These are phyloP conservation scores for Xylariaceae sp. DNA, from an alignment of 2,329 filamentous ascomycete species.

Conservation along the genomic window DNA sequence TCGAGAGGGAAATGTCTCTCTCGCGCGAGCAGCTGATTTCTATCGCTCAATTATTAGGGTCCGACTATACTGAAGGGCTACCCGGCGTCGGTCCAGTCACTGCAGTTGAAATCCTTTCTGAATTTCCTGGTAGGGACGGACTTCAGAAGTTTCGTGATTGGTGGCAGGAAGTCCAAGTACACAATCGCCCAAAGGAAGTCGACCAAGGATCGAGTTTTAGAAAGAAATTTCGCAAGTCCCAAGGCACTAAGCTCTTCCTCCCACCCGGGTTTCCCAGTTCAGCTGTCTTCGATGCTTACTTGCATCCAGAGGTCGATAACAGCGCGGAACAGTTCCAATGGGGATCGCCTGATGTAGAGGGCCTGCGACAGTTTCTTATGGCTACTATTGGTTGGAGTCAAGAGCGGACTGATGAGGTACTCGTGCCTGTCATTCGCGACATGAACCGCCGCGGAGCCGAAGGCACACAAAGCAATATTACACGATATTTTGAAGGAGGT, in stretches of 20 bases:
- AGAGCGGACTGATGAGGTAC: conserved; percentile 91
- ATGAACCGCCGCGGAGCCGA: conserved; percentile 90
- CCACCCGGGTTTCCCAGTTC: conserved; percentile 78
- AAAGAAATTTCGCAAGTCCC: conserved; percentile 81
- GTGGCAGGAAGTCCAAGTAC: conserved; percentile 80
- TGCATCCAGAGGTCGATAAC: conserved; percentile 83
- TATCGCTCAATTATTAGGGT: conserved; percentile 88
- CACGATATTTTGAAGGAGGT: conserved; percentile 81
- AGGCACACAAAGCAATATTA: conserved; percentile 96
- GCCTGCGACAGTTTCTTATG: conserved; percentile 84
- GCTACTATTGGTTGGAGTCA: conserved; percentile 89
- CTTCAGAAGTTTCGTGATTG: conserved; percentile 83
- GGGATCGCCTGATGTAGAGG: conserved; percentile 92
- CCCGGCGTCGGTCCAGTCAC: conserved; percentile 92
- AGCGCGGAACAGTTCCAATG: conserved; percentile 85
- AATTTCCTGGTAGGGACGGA: conserved; percentile 70
- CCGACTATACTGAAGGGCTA: conserved; percentile 93
- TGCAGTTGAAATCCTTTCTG: conserved; percentile 89
- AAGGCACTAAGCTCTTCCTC: conserved; percentile 85
- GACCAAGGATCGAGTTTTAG: conserved; percentile 70
- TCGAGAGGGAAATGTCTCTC: conserved; percentile 88
- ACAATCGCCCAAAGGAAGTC: conserved; percentile 67
- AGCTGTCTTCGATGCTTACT: conserved; percentile 82
- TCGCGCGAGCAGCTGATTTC: conserved; percentile 86
- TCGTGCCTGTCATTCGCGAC: conserved; percentile 92